Evolutionary conservation across 768 basidiomycete species (phyloP), one percentile per base, ranked within the genome.

Genomic region (Hericium alpestre): DNA sequence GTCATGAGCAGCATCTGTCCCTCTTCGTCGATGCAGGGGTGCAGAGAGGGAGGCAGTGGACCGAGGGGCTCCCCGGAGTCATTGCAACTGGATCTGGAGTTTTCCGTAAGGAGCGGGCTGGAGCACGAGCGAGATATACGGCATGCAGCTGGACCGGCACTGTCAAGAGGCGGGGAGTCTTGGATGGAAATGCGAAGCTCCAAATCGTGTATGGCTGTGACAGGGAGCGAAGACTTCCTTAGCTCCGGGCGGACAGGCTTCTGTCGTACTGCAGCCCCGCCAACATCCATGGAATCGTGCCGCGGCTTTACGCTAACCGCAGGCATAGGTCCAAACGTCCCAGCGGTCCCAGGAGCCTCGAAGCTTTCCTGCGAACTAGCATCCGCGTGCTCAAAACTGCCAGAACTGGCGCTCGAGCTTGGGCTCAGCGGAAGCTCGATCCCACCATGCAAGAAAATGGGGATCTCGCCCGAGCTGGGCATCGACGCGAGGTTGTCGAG

Each of bases 401-500:
- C 32, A 10, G 32, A 32, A 32, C 32, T 32, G 0, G 32, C 32
- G 11, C 43, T 20, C n/a, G 20, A 20, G 20, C n/a, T 46, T 7
- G 18, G 16, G 43, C 18, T 46, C 43, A 18, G 13, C 9, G 15
- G 18, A 46, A 47, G 48, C 8, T 53, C 6, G 4, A 54, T 27
- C 12, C 55, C 60, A n/a, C 22, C n/a, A 38, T 58, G 55, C 20
- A 63, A 51, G 15, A 59, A 51, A 32, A 63, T 2, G n/a, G 62
- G 62, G 37, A 63, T 58, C n/a, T 54, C 61, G 38, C 62, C 62
- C 13, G 56, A 40, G 48, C 58, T 56, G 47, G 51, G 39, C 7
- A 53, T 23, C 46, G 54, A 38, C 37, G 57, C n/a, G 25, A 56
- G 46, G 16, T 54, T 38, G 50, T 55, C 53, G 48, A 63, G 38